Evolutionary conservation across 108 stramenopile genomes (phyloP), one percentile per base, ranked within the genome.

Genomic region (Conticribra weissflogii): DNA sequence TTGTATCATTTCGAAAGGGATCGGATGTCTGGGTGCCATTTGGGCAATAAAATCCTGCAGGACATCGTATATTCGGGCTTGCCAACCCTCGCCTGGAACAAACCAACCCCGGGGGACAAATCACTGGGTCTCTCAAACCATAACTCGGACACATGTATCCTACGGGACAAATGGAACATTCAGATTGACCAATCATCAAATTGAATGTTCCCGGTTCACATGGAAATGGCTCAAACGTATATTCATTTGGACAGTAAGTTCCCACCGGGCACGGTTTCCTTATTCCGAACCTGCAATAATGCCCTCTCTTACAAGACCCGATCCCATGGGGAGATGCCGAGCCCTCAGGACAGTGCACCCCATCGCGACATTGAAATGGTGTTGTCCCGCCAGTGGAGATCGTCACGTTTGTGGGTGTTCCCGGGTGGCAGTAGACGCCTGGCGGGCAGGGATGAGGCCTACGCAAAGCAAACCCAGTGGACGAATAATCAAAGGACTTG

Each of bases 201-300:
- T 91, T 89, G 68, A 83, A 94, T 15, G 88, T 82, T 3, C 95
- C 95, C 8, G 92, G 95, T 48, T 81, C 83, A 68, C 95, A 96
- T 32, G 82, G 87, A 18, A 80, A 25, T 36, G 95, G 93, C 41
- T 77, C 70, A 4, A 74, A 70, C 47, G 90, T 79, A 36, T 83
- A 86, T 32, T 87, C 82, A 55, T 88, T 84, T 5, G 95, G 91
- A 68, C 95, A 96, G 56, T 81, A 83, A n/a, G 83, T 83, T 17
- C 89, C 92, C 2, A 64, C 57, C 1, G 87, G 88, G 59, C 95
- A 96, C n/a, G 73, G 55, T 25, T 86, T 71, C 8, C 49, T 52
- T n/a, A 54, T 32, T 79, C 92, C 75, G 66, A 33, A 52, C 21
- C 66, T 21, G 8, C 94, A 95, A 71, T 78, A 95, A 59, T 82